A percentile compares a stretch with the other conserved stretches of the same genome.
phyloP scores from a whole-genome alignment of 345 rosid species.

The Syzygium oleosum region DNA sequence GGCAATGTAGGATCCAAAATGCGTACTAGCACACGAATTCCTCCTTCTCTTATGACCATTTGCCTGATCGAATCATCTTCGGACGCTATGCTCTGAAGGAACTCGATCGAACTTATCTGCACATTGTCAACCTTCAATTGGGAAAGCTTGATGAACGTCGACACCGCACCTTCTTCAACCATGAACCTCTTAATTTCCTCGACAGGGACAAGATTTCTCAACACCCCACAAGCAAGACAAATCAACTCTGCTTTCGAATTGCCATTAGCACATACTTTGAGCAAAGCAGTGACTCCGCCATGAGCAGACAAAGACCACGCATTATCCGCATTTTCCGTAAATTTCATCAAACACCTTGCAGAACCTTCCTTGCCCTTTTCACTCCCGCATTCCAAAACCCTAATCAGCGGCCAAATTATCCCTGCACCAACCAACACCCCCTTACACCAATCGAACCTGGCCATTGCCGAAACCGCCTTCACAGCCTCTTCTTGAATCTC shows the following conservation, averaged over 20 bases:
- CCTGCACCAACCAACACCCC: constrained; percentile 49
- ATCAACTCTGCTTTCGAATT: constrained; percentile 38
- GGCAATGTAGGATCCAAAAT: constrained; percentile 44
- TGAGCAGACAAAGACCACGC: constrained; percentile 97
- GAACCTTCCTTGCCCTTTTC: constrained; percentile 46
- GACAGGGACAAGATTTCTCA: constrained; percentile 70
- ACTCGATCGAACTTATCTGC: constrained; percentile 63
- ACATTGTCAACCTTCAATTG: constrained; percentile 61
- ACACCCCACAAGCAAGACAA: constrained; percentile 52
- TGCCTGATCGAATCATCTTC: constrained; percentile 58
- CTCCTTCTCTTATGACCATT: constrained; percentile 55
- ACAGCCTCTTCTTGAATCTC: constrained; percentile 54
- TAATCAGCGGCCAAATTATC: constrained; percentile 55
- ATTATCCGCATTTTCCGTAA: constrained; percentile 77
- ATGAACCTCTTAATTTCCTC: constrained; percentile 84
- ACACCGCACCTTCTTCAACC: constrained; percentile 66
- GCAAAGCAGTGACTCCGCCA: constrained; percentile 80
- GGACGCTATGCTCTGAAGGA: constrained; percentile 48
- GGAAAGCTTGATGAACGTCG: constrained; percentile 51
- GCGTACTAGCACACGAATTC: constrained; percentile 42
- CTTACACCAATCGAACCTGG: constrained; percentile 52
- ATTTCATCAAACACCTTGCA: constrained; percentile 47
- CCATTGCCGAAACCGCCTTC: constrained; percentile 40
- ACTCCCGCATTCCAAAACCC: constrained; percentile 59
- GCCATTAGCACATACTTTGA: constrained; percentile 48